These are phyloP conservation scores for Ilyonectria destructans DNA, from an alignment of 2,329 filamentous ascomycete species.

Conservation along the genomic window DNA sequence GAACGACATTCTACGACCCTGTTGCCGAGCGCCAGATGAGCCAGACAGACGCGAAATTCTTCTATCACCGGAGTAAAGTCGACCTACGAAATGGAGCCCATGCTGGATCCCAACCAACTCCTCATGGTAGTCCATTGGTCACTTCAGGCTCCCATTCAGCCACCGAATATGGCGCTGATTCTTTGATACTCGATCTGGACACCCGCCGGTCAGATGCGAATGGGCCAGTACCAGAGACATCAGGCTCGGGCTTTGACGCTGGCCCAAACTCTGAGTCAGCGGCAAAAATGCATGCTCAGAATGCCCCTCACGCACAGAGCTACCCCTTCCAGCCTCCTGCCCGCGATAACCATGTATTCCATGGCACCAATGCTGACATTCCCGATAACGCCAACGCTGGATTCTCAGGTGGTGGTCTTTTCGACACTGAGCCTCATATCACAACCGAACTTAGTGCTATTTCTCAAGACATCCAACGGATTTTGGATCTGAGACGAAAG, in stretches of 20 bases:
- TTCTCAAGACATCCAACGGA: slow-evolving; percentile 90
- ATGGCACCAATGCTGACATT: slow-evolving; percentile 32
- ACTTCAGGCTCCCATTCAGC: slow-evolving; percentile 54
- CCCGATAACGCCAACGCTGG: slow-evolving; percentile 42
- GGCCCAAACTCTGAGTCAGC: slow-evolving; percentile 31
- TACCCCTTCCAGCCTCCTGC: slow-evolving; percentile 29
- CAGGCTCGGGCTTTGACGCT: slow-evolving; percentile 38
- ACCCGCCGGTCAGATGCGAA: slow-evolving; percentile 41
- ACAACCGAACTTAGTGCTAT: slow-evolving; percentile 89
- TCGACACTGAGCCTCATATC: slow-evolving; percentile 83
- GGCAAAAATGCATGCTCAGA: slow-evolving; percentile 33
- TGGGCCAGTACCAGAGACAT: slow-evolving; percentile 59
- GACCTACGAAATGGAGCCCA: slow-evolving; percentile 62
- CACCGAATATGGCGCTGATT: slow-evolving; percentile 58
- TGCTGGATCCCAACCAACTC: slow-evolving; percentile 61
- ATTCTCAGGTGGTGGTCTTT: slow-evolving; percentile 65
- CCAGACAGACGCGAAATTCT: slow-evolving; percentile 94
- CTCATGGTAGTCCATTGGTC: slow-evolving; percentile 65
- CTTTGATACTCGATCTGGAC: slow-evolving; percentile 52
- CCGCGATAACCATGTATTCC: slow-evolving; percentile 26
- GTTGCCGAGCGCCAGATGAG: slow-evolving; percentile 95
- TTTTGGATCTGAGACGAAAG: slow-evolving; percentile 90
- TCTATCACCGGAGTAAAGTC: slow-evolving; percentile 91
- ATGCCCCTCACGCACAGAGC: slow-evolving; percentile 19
- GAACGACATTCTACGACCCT: slow-evolving; percentile 93